Evolutionary conservation across 1,284 basidiomycete genomes (phyloP), one percentile per base, ranked within the genome.

Genomic region (Leccinum subatratum): DNA sequence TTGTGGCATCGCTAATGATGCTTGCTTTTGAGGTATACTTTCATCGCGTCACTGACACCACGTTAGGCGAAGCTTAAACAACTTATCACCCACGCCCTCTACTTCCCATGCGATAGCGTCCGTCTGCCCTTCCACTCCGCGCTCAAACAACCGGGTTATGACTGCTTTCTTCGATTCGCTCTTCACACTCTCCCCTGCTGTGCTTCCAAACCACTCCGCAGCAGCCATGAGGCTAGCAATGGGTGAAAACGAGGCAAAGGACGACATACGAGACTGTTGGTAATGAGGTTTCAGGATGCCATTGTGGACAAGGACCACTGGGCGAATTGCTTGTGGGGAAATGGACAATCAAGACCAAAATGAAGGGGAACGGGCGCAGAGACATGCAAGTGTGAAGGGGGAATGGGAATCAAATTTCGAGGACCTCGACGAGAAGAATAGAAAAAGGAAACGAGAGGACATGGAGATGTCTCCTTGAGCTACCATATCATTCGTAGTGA

Each of bases 11-110:
- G 6, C 79, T 93, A 4, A 83, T 93, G 81, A 85, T 87, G 76
- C 83, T 91, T 58, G 92, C 91, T 2, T 89, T 89, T 72, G 91
- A 93, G 80, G 90, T 90, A 54, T 14, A 66, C 28, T 11, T 59
- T 56, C 54, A 14, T 12, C 22, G 4, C 20, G 37, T 65, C 63
- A 61, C 65, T 67, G 45, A 67, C 45, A 18, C 48, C 48, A 1
- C 59, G 45, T 30, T 65, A 92, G 91, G 89, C 89, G 9, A 92
- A 92, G 74, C 81, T 93, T 8, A 93, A 93, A 74, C 90, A 93
- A 68, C 81, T 93, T 18, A 88, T 93, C 67, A 89, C 87, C 1
- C 89, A 90, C 72, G 89, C 91, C 4, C 1, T 86, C 89, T 0
- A 84, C 87, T 6, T 92, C 91, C 3, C 85, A 88, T 70, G 86